These are phyloP conservation scores for Spinacia oleracea DNA, from an alignment of 179 eudicot species.

Conservation along the genomic window DNA sequence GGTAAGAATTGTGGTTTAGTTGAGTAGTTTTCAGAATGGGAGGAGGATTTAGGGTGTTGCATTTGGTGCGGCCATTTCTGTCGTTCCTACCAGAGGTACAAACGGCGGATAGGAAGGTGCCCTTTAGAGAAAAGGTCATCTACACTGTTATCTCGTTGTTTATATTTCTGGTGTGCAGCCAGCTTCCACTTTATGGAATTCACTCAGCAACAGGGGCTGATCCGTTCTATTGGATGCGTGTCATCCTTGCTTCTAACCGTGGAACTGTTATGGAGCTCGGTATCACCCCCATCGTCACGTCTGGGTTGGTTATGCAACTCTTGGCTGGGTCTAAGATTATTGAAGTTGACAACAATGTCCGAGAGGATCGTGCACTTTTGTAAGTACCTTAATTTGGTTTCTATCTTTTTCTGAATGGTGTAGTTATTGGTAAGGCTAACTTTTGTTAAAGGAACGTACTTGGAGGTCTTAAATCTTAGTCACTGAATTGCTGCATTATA, in stretches of 20 bases:
- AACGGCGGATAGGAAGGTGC: conserved; percentile 71
- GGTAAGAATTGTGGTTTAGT: conserved; percentile 13
- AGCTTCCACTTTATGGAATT: conserved; percentile 86
- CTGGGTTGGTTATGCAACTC: conserved; percentile 90
- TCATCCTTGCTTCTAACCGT: conserved; percentile 80
- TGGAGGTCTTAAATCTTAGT: neutral
- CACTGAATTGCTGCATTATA: neutral
- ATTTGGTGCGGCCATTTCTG: conserved; percentile 77
- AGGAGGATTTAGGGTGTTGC: conserved; percentile 82
- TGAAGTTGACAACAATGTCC: conserved; percentile 86
- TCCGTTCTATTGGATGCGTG: conserved; percentile 95
- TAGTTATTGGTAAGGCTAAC: neutral
- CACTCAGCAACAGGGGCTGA: conserved; percentile 83
- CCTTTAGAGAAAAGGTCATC: conserved; percentile 83
- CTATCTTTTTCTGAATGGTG: neutral
- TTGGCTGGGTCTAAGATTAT: conserved; percentile 88
- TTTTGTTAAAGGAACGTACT: neutral
- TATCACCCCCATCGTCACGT: conserved; percentile 87
- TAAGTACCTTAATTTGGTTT: conserved; percentile 31
- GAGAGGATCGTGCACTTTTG: conserved; percentile 88
- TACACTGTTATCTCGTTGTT: conserved; percentile 81
- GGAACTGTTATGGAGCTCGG: conserved; percentile 96
- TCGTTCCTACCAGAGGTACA: conserved; percentile 79
- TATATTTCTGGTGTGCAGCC: conserved; percentile 83
- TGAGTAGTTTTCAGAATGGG: conserved; percentile 50